These are phyloP conservation scores for Dothiorella sarmentorum DNA, from an alignment of 2,329 filamentous ascomycete genomes.

Conservation along the genomic window DNA sequence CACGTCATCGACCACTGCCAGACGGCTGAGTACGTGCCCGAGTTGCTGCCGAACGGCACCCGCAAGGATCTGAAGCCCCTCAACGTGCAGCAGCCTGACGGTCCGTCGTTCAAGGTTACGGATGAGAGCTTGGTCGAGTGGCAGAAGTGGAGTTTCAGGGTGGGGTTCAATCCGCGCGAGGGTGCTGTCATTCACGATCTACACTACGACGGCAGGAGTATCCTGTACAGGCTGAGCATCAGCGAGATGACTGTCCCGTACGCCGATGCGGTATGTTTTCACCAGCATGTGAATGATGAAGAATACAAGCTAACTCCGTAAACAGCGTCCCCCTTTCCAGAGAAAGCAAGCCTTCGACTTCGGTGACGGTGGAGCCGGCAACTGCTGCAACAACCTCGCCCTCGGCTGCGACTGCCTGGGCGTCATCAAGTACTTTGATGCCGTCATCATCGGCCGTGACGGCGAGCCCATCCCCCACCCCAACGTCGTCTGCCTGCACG, in stretches of 20 bases:
- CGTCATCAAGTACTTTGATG: conserved; percentile 63
- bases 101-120: conserved; percentile 60
- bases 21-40: conserved; percentile 49
- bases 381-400: conserved; percentile 63
- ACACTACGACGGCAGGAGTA: conserved; percentile 60
- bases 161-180: conserved; percentile 45
- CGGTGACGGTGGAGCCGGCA: conserved; percentile 65
- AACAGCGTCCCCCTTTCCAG: conserved; percentile 56
- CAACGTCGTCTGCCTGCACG: conserved; percentile 66
- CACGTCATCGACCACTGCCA: conserved; percentile 48
- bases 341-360: conserved; percentile 71
- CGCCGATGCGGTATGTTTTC: conserved; percentile 4
- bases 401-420: conserved; percentile 69
- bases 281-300: not conserved
- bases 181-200: conserved; percentile 69
- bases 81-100: conserved; percentile 68
- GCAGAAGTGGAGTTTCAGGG: conserved; percentile 46
- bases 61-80: conserved; percentile 59
- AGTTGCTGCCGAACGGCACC: conserved; percentile 37
- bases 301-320: conserved; percentile 23
- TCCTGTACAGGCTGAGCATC: conserved; percentile 65
- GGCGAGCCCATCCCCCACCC: conserved; percentile 53
- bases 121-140: conserved; percentile 44
- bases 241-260: conserved; percentile 57
- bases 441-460: conserved; percentile 50